Evolutionary conservation across 2,329 filamentous ascomycete species (phyloP).

Genomic region (Pseudogymnoascus sp.): DNA sequence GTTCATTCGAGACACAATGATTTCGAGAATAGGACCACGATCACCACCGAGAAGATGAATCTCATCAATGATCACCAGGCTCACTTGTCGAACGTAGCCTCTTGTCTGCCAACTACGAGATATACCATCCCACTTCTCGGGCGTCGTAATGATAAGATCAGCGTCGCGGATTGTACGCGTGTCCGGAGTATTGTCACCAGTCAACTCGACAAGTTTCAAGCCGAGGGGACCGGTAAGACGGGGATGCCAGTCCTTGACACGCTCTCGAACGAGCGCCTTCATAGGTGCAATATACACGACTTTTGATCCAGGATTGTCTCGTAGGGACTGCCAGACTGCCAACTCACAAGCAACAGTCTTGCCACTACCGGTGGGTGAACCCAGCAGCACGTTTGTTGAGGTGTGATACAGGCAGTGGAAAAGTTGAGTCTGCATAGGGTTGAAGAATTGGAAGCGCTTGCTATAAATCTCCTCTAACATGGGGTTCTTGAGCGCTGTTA

Average conservation of each 20-base stretch:
- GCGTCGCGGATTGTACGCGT: constrained; percentile 91
- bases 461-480: constrained; percentile 81
- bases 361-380: constrained; percentile 92
- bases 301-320: constrained; percentile 87
- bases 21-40: constrained; percentile 93
- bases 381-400: constrained; percentile 80
- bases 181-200: constrained; percentile 95
- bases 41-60: constrained; percentile 96
- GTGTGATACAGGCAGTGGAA: constrained; percentile 97
- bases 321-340: constrained; percentile 99
- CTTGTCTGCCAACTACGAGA: constrained; percentile 97
- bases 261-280: constrained; percentile 95
- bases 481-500: constrained; percentile 80
- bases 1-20: constrained; percentile 92
- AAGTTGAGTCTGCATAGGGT: constrained; percentile 98
- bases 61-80: constrained; percentile 95
- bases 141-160: constrained; percentile 96
- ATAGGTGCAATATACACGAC: constrained; percentile 98
- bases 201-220: constrained; percentile 86
- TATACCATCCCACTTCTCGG: constrained; percentile 99
- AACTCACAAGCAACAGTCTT: constrained; percentile 95
- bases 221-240: constrained; percentile 76
- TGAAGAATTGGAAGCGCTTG: constrained; percentile 89
- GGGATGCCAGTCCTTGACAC: constrained; percentile 88
- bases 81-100: constrained; percentile 90